Conservation (phyloP, 495 filamentous ascomycete species). For the Astrothelium macrocarpum region DNA sequence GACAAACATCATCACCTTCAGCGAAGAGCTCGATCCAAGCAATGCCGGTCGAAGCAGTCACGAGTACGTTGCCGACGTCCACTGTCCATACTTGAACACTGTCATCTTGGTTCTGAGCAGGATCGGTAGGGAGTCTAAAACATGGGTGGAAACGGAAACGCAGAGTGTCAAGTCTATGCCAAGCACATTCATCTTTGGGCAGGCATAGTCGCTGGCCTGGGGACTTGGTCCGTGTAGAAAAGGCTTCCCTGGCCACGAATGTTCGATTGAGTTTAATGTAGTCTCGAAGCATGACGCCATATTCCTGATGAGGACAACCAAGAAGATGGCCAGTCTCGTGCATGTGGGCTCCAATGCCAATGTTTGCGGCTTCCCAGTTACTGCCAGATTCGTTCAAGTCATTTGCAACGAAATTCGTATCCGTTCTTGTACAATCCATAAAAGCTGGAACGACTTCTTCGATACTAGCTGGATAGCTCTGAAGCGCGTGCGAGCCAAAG, state of each 20-base stretch:
- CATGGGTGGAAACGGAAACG: slow-evolving; percentile 86
- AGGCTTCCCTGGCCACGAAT: slow-evolving; percentile 68
- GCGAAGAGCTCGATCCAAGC: slow-evolving; percentile 71
- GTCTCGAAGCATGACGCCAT: slow-evolving; percentile 78
- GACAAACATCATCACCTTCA: slow-evolving; percentile 66
- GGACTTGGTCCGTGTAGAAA: slow-evolving; percentile 71
- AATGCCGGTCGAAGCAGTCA: slow-evolving; percentile 72
- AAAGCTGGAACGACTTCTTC: slow-evolving; percentile 84
- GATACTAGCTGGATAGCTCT: slow-evolving; percentile 73
- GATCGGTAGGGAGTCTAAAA: slow-evolving; percentile 74
- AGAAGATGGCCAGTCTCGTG: slow-evolving; percentile 83
- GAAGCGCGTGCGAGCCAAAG: slow-evolving; percentile 81
- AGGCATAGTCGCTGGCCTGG: slow-evolving; percentile 63
- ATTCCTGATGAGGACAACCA: slow-evolving; percentile 79
- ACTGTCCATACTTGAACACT: slow-evolving; percentile 84
- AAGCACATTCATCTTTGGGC: slow-evolving; percentile 69
- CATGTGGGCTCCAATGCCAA: slow-evolving; percentile 85
- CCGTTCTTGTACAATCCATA: slow-evolving; percentile 76
- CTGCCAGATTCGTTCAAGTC: slow-evolving; percentile 76
- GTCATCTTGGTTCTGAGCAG: slow-evolving; percentile 52
- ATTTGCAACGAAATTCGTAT: slow-evolving; percentile 70
- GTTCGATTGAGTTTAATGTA: slow-evolving; percentile 76
- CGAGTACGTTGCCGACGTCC: slow-evolving; percentile 67
- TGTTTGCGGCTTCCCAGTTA: slow-evolving; percentile 83
- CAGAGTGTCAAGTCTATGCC: slow-evolving; percentile 81